These are phyloP conservation scores for Alternaria ventricosa DNA, from an alignment of 2,329 filamentous ascomycete species.

Conservation along the genomic window DNA sequence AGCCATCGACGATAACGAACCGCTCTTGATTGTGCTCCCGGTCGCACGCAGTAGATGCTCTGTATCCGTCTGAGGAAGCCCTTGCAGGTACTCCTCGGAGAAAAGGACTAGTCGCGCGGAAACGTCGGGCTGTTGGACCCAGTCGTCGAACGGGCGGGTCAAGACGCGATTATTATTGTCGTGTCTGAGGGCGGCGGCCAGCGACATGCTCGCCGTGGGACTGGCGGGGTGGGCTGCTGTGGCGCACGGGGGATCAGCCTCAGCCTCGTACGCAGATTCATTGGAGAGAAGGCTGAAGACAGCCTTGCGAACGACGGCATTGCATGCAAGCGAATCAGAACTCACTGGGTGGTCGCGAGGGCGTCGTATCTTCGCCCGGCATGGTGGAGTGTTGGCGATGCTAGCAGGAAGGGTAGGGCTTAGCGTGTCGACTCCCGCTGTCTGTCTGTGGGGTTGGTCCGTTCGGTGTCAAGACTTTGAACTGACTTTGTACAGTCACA, in stretches of 20 bases:
- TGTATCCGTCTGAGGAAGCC: slow-evolving; percentile 15
- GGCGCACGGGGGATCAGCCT: slow-evolving; percentile 25
- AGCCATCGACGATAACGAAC: slow-evolving; percentile 45
- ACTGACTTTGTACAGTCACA: neutral
- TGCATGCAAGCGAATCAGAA: slow-evolving; percentile 17
- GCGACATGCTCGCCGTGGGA: slow-evolving; percentile 19
- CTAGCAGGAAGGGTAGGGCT: slow-evolving; percentile 16
- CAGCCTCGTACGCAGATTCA: slow-evolving; percentile 1
- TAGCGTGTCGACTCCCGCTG: slow-evolving; percentile 8
- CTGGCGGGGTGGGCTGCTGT: slow-evolving; percentile 22
- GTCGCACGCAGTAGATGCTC: slow-evolving; percentile 19
- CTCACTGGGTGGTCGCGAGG: slow-evolving; percentile 17
- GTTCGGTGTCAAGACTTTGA: neutral
- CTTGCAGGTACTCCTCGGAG: slow-evolving; percentile 10
- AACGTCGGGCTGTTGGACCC: slow-evolving; percentile 35
- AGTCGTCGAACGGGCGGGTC: slow-evolving; percentile 30
- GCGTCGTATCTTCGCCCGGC: slow-evolving; percentile 3
- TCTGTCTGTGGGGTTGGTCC: neutral
- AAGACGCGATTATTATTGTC: slow-evolving; percentile 27
- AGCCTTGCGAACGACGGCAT: slow-evolving; percentile 14
- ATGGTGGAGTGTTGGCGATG: slow-evolving; percentile 6
- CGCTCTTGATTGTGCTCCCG: slow-evolving; percentile 12
- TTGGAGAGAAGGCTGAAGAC: slow-evolving; percentile 3
- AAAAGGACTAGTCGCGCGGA: slow-evolving; percentile 36
- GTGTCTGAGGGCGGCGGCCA: slow-evolving; percentile 28